These are phyloP conservation scores for Malassezia pachydermatis DNA, from an alignment of 1,284 basidiomycete genomes.

Conservation along the genomic window DNA sequence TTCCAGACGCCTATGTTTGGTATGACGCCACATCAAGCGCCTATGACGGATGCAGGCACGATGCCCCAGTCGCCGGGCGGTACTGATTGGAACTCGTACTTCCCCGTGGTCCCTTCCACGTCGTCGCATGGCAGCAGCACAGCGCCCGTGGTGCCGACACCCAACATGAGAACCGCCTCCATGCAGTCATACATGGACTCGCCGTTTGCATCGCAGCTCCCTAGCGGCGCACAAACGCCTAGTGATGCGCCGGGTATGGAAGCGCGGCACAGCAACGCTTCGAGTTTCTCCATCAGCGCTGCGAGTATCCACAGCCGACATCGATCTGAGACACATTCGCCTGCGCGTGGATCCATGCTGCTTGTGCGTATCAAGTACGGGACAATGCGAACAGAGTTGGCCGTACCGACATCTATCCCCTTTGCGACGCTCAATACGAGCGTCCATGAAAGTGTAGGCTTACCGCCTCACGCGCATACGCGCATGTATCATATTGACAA, in stretches of 20 bases:
- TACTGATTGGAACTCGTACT: constrained; percentile 15
- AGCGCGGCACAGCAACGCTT: neutral
- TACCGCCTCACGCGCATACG: neutral
- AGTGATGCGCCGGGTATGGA: neutral
- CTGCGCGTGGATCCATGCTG: neutral
- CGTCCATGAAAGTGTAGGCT: neutral
- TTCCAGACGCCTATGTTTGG: neutral
- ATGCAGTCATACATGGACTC: too few species aligned
- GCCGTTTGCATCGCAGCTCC: neutral
- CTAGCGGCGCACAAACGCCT: neutral
- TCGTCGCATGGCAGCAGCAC: too few species aligned
- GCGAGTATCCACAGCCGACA: neutral
- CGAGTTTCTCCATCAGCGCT: neutral
- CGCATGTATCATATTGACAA: constrained; percentile 39
- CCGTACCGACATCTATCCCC: constrained; percentile 65
- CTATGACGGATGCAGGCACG: neutral
- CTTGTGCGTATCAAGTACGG: constrained; percentile 56
- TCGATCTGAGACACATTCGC: constrained; percentile 1
- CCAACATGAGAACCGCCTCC: too few species aligned
- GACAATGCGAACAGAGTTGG: constrained; percentile 83
- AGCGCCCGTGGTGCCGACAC: neutral
- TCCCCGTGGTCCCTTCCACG: constrained; percentile 2
- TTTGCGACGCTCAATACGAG: constrained; percentile 58
- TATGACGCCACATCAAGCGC: neutral
- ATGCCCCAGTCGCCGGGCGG: neutral